Conservation (phyloP, 1,284 basidiomycete species). For the Tilletia walkeri region DNA sequence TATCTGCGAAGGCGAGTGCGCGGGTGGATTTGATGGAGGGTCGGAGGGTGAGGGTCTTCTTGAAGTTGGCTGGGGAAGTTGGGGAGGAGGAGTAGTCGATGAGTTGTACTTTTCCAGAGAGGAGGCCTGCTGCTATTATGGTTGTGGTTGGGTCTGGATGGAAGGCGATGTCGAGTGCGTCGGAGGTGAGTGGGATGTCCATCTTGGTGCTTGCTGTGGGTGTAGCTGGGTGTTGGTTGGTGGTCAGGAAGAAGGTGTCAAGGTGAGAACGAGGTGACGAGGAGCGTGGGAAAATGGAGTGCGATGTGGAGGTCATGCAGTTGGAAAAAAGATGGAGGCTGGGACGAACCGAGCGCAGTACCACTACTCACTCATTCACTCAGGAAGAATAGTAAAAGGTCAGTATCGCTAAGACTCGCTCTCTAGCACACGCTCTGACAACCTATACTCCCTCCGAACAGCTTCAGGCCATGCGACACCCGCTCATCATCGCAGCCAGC, state of each 20-base stretch:
- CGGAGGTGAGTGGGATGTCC: conserved; percentile 60
- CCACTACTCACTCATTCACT: no score
- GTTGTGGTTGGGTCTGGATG: conserved; percentile 66
- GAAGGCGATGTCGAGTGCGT: conserved; percentile 85
- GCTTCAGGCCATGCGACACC: no score
- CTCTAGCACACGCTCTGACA: no score
- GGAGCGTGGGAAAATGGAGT: conserved; percentile 1
- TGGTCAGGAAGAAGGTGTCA: neutral
- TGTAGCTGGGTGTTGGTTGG: neutral
- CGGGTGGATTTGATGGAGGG: conserved; percentile 19
- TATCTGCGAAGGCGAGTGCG: conserved; percentile 4
- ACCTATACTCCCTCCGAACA: no score
- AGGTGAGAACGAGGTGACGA: neutral
- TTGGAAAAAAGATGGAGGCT: neutral
- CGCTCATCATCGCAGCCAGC: no score
- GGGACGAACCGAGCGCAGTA: no score
- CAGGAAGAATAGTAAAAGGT: no score
- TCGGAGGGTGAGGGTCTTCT: conserved; percentile 16
- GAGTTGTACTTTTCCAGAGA: conserved; percentile 79
- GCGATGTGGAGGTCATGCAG: conserved; percentile 7
- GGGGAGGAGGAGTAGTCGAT: conserved; percentile 62
- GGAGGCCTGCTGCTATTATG: conserved; percentile 72
- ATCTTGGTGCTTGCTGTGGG: conserved; percentile 25
- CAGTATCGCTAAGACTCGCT: no score
- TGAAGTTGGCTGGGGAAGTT: neutral